Percentiles rank a stretch among this genome's conserved stretches.
These are phyloP conservation scores for Cyberlindnera nakhonratchasimensis DNA, from an alignment of 805 yeast species.

Conservation along the genomic window DNA sequence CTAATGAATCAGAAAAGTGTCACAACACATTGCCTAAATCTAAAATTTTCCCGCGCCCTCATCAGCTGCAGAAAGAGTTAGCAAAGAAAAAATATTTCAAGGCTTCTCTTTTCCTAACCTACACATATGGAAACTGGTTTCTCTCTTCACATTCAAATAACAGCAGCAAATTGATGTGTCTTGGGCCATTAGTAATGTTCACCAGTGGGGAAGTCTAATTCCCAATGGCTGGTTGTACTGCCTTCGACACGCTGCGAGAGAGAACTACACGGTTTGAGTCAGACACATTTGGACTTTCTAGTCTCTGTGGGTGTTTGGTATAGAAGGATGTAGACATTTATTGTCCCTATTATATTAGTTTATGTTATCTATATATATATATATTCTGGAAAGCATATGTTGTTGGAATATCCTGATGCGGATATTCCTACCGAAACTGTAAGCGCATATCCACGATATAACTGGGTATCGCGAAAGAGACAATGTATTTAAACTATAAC, in stretches of 20 bases:
- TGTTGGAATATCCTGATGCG: no score
- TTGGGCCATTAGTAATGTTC: not conserved
- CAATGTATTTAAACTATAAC: no score
- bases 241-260: conserved; percentile 23
- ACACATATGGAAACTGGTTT: not conserved
- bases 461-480: no score
- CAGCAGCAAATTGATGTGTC: conserved; percentile 20
- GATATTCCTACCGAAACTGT: not conserved
- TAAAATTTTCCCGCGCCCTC: conserved; percentile 8
- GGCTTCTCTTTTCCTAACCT: not conserved
- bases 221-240: conserved; percentile 8
- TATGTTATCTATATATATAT: not conserved
- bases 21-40: no score
- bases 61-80: no score
- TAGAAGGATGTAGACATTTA: conserved; percentile 31
- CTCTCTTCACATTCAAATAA: conserved; percentile 23
- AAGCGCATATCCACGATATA: not conserved
- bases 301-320: conserved; percentile 30
- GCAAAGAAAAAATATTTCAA: not conserved
- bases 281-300: conserved; percentile 20
- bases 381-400: no score
- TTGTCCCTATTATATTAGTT: not conserved
- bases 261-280: conserved; percentile 33
- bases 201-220: not conserved
- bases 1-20: no score